Evolutionary conservation across 257 asterid species (phyloP).

Genomic region (Haberlea rhodopensis): DNA sequence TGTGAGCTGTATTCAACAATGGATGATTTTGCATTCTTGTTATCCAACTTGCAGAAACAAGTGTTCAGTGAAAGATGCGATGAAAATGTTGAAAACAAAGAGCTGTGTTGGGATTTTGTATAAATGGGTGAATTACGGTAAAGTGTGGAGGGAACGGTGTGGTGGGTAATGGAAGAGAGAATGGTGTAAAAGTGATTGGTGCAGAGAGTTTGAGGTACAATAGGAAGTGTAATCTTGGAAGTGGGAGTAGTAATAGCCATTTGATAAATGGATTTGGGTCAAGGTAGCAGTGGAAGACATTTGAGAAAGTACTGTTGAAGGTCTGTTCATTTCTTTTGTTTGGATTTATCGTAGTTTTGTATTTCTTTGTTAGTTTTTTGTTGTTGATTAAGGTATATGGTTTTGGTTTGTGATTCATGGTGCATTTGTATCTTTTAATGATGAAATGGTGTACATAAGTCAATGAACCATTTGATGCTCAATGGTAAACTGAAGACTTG

Average conservation of each 20-base stretch:
- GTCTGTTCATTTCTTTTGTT: constrained; percentile 36
- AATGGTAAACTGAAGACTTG: constrained; percentile 9
- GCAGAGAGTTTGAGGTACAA: constrained; percentile 84
- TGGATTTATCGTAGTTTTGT: constrained; percentile 11
- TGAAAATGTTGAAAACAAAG: constrained; percentile 45
- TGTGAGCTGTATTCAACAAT: no score
- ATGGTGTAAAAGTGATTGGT: constrained; percentile 81
- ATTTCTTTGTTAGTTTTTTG: neutral
- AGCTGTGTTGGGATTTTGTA: constrained; percentile 74
- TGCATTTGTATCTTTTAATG: constrained; percentile 4
- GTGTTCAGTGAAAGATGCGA: constrained; percentile 40
- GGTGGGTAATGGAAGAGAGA: constrained; percentile 56
- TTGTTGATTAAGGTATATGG: neutral
- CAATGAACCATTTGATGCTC: constrained; percentile 10
- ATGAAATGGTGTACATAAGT: constrained; percentile 2
- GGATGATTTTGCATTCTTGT: no score
- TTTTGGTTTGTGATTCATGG: constrained; percentile 16
- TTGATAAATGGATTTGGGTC: constrained; percentile 39
- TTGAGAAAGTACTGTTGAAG: constrained; percentile 89
- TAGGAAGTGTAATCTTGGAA: constrained; percentile 59
- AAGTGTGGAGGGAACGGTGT: constrained; percentile 92
- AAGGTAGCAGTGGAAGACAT: constrained; percentile 69
- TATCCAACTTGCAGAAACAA: no score
- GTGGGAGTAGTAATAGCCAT: constrained; percentile 30
- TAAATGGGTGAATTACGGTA: constrained; percentile 98